Evolutionary conservation across 1,284 basidiomycete species (phyloP), one percentile per base, ranked within the genome.

Genomic region (Vanrija sp.): DNA sequence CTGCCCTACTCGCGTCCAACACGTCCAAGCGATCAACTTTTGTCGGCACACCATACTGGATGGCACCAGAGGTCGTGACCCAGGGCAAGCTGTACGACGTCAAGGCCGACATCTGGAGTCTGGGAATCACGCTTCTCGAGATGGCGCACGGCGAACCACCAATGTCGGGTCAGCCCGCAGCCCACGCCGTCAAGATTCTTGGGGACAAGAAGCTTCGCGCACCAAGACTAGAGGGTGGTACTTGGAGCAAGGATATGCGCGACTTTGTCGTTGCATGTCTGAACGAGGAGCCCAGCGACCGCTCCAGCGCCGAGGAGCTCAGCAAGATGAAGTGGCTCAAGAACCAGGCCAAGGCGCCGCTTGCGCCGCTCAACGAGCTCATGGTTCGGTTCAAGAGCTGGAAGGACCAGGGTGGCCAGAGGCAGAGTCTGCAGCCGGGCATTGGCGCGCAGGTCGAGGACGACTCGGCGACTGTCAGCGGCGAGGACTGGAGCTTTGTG

Each of bases 21-120:
- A 86, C 86, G 6, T 89, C 89, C 71, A 98, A 97, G 73, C 84
- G 94, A 20, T 92, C 91, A 45, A 98, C 94, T 0, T 84, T 97
- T 61, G 90, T 94, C 57, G 95, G 95, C 1, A 98, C 95, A 0
- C 94, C 93, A 0, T 91, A 95, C 71, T 98, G 94, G 94, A 98
- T 98, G 95, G 94, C 94, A 0, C 94, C 94, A 0, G 95, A 98
- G 75, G 92, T 98, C 6, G 89, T 95, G 16, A 88, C 91, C 57
- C 85, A 86, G 38, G 85, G 87, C 3, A 85, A 89, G 31, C 81
- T 86, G 42, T 98, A 98, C 75, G 94, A 98, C 68, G 88, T 88
- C 48, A 95, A 94, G 73, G 95, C 94, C 4, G 95, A 98, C 67
- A 91, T 98, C 42, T 98, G 94, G 94, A 92, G 89, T 66, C 77